Evolutionary conservation across 2,329 filamentous ascomycete species (phyloP), one percentile per base, ranked within the genome.

Genomic region (Sporothrix phasma): DNA sequence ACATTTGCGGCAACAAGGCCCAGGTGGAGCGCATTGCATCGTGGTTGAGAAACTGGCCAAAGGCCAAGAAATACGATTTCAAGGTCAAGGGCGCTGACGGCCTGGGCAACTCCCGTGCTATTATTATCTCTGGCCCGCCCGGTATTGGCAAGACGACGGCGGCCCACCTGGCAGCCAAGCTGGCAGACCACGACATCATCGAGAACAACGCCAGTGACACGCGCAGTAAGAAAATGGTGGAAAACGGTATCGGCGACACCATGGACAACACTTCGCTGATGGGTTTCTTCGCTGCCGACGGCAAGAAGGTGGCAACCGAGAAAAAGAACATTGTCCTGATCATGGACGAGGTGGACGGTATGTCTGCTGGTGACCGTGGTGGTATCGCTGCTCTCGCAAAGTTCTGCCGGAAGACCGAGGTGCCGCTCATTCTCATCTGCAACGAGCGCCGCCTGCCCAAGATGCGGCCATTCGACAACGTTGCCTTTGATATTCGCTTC

Each of bases 301-400:
- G 89, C 26, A 90, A 94, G 75, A 83, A 87, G 64, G 86, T 96
- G 3, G 88, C 97, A 51, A 76, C 79, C 4, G 81, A 81, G 17
- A 97, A 94, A 79, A 96, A 95, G 79, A 97, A 97, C 70, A 86
- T 97, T 39, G 90, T 97, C 5, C 79, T 99, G 58, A 91, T 99
- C 76, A 97, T 99, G 94, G 94, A 99, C 70, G 94, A 99, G 76
- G 94, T 99, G 4, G 94, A 99, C 71, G 94, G 94, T 61, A 97
- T 99, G 94, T 97, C 93, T 66, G 92, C 91, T 41, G 94, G 94
- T 72, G 94, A 99, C 73, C 88, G 94, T 66, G 94, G 94, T 69
- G 94, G 94, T 74, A 94, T 99, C 56, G 94, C 92, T 60, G 94
- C 94, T 34, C 81, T 99, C 64, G 93, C 94, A 64, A 91, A 94